Conservation (phyloP, 495 filamentous ascomycete genomes). For the Penicilliopsis zonata region DNA sequence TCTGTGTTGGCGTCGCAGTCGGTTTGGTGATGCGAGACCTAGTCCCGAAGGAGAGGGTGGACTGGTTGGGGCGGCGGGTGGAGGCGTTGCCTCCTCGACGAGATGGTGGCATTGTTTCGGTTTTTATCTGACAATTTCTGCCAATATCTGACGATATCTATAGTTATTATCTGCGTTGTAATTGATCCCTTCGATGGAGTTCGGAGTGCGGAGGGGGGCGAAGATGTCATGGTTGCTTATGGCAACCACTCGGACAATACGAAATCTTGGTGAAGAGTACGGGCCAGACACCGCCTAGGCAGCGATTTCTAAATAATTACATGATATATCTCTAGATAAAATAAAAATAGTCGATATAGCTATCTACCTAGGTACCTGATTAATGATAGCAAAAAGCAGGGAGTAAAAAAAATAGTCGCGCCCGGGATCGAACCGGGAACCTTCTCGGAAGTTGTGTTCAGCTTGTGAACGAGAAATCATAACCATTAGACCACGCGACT, state of each 20-base stretch:
- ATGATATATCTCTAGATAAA: too few relatives aligned
- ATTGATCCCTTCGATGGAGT: neutral
- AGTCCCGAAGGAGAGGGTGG: conserved; percentile 64
- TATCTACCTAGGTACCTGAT: too few relatives aligned
- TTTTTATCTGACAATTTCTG: neutral
- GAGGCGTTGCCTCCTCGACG: conserved; percentile 42
- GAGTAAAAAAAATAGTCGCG: conserved; percentile 11
- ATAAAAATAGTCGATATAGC: neutral
- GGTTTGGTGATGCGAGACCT: conserved; percentile 64
- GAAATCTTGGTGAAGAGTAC: neutral
- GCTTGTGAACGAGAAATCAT: too few relatives aligned
- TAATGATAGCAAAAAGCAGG: too few relatives aligned
- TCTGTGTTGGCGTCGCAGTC: conserved; percentile 22
- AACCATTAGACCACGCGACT: too few relatives aligned
- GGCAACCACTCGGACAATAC: conserved; percentile 11
- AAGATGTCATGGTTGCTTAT: conserved; percentile 14
- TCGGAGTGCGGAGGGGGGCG: conserved; percentile 4
- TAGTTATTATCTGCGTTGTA: neutral
- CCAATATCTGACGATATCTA: neutral
- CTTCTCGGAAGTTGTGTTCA: conserved; percentile 14
- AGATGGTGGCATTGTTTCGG: conserved; percentile 50
- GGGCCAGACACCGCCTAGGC: too few relatives aligned
- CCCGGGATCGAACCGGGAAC: conserved; percentile 7
- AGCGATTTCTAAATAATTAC: too few relatives aligned
- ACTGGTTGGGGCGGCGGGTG: conserved; percentile 35